A percentile compares a stretch with the other conserved stretches of the same genome.
These are phyloP conservation scores for Novakomyces olei DNA, from an alignment of 805 yeast species.

Conservation along the genomic window DNA sequence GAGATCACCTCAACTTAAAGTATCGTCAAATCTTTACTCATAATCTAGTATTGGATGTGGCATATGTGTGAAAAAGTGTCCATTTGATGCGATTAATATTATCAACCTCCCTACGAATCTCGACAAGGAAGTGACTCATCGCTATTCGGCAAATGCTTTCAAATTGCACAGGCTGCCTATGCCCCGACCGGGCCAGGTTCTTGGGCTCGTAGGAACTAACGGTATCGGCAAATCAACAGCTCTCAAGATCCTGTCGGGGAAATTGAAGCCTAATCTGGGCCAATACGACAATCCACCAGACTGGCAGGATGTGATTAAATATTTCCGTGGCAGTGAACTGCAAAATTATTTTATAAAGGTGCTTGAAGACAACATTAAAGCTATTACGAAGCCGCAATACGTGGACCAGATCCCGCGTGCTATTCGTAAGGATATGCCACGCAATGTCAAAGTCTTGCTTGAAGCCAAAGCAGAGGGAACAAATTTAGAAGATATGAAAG, in stretches of 20 bases:
- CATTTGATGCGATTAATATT: conserved; percentile 89
- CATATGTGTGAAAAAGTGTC: conserved; percentile 97
- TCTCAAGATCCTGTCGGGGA: conserved; percentile 86
- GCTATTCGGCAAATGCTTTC: conserved; percentile 95
- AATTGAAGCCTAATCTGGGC: conserved; percentile 92
- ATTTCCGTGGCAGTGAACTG: conserved; percentile 92
- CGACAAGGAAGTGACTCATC: conserved; percentile 79
- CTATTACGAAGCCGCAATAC: conserved; percentile 96
- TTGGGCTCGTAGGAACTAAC: conserved; percentile 93
- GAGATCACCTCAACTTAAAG: background rate
- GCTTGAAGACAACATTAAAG: conserved; percentile 79
- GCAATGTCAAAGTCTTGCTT: conserved; percentile 58
- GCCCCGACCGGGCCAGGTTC: conserved; percentile 96
- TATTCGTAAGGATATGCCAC: conserved; percentile 66
- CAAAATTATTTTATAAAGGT: conserved; percentile 90
- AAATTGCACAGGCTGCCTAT: conserved; percentile 92
- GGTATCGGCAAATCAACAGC: conserved; percentile 99
- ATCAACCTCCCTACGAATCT: conserved; percentile 91
- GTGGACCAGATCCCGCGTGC: conserved; percentile 97
- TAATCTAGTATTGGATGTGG: conserved; percentile 74
- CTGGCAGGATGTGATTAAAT: conserved; percentile 79
- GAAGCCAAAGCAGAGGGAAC: conserved; percentile 55
- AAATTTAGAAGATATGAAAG: conserved; percentile 40
- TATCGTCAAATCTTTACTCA: background rate
- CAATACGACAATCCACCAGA: conserved; percentile 88